Conservation (phyloP, 148 eudicot genomes). For the Fagopyrum homotropicum region DNA sequence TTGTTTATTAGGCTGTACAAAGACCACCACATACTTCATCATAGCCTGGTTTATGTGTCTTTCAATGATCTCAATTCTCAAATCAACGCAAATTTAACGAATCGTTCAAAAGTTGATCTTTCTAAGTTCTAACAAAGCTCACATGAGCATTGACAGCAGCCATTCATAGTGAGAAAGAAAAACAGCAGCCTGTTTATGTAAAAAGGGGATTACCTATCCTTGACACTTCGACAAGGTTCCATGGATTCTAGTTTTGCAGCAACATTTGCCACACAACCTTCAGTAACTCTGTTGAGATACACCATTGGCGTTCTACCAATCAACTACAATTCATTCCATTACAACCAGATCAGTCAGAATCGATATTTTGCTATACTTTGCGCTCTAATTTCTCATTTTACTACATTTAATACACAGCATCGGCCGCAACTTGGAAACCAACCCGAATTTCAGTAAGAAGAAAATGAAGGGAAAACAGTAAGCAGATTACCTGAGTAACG, state of each 20-base stretch:
- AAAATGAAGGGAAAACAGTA: slow-evolving; percentile 9
- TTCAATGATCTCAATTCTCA: slow-evolving; percentile 1
- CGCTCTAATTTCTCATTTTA: background rate
- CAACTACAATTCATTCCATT: slow-evolving; percentile 34
- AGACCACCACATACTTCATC: background rate
- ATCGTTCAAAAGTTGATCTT: background rate
- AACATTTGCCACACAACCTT: slow-evolving; percentile 60
- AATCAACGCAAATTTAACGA: background rate
- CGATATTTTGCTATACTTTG: background rate
- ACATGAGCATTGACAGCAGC: background rate
- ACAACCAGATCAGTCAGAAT: slow-evolving; percentile 14
- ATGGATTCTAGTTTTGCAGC: slow-evolving; percentile 76
- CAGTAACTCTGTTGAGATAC: slow-evolving; percentile 62
- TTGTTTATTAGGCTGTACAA: background rate
- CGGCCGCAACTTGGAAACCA: background rate
- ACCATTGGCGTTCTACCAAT: slow-evolving; percentile 76
- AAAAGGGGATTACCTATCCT: slow-evolving; percentile 46
- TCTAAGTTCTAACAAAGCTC: background rate
- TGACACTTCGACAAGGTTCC: slow-evolving; percentile 73
- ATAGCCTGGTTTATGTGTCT: no score
- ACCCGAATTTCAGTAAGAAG: background rate
- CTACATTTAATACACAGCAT: background rate
- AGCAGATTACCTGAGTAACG: slow-evolving; percentile 47
- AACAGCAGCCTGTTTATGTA: background rate
- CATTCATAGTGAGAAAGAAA: background rate